phyloP scores from a whole-genome alignment of 164 flowering plant species.

The Magnolia changhungtana region DNA sequence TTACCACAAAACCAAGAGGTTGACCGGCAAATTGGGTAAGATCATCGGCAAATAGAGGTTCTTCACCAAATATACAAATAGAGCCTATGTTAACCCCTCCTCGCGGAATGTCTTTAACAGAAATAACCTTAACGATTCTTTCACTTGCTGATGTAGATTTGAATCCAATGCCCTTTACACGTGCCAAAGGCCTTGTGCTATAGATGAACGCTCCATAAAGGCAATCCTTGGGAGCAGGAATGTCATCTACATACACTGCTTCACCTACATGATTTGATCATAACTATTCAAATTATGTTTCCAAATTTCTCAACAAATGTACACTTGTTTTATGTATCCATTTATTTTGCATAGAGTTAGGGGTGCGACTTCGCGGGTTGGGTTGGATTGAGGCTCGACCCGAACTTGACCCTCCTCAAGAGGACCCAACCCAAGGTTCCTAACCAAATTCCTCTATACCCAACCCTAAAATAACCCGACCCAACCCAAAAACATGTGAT shows the following conservation, averaged over 20 bases:
- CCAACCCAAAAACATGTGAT: no score
- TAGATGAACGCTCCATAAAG: constrained; percentile 78
- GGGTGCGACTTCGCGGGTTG: no score
- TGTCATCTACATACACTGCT: constrained; percentile 89
- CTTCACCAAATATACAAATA: constrained; percentile 48
- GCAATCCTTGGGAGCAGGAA: constrained; percentile 79
- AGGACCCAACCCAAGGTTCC: no score
- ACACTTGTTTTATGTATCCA: no score
- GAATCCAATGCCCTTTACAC: constrained; percentile 50
- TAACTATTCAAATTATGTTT: neutral
- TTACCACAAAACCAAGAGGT: constrained; percentile 78
- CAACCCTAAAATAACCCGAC: no score
- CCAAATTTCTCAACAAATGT: neutral
- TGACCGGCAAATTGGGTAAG: constrained; percentile 66
- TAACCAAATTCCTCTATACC: no score
- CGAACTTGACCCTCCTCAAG: no score
- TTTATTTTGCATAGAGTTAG: no score
- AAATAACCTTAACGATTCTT: constrained; percentile 44
- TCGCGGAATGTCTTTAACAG: constrained; percentile 67
- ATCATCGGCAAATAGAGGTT: constrained; percentile 73
- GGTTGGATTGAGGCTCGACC: no score
- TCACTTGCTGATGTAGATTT: constrained; percentile 29
- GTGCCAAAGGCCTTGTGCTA: constrained; percentile 73
- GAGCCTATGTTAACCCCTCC: constrained; percentile 66
- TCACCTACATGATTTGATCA: constrained; percentile 52